Evolutionary conservation across 2,329 filamentous ascomycete genomes (phyloP).

Genomic region (Mycosphaerella arachidis): DNA sequence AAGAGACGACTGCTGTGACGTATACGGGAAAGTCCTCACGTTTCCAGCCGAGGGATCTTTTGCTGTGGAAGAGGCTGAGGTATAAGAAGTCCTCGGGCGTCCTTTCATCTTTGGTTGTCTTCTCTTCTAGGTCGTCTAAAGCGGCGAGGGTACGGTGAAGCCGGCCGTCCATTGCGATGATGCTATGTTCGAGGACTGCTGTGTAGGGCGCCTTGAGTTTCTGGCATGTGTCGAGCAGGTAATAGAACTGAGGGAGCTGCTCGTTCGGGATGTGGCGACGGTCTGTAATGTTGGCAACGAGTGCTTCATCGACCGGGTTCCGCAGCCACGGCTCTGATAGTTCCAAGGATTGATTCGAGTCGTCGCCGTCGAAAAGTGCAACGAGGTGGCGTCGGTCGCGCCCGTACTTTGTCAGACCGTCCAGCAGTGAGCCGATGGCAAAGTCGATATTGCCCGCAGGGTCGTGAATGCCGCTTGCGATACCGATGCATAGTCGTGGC

Average conservation of each 20-base stretch:
- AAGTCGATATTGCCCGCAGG: conserved; percentile 39
- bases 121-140: conserved; percentile 21
- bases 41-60: conserved; percentile 45
- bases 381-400: conserved; percentile 40
- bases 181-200: conserved; percentile 46
- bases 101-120: neutral
- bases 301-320: conserved; percentile 35
- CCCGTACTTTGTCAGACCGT: conserved; percentile 40
- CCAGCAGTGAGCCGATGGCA: conserved; percentile 43
- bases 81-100: conserved; percentile 34
- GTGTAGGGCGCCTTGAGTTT: conserved; percentile 38
- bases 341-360: neutral
- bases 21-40: conserved; percentile 39
- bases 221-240: conserved; percentile 40
- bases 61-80: conserved; percentile 46
- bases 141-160: conserved; percentile 39
- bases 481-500: conserved; percentile 39
- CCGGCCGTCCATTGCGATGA: conserved; percentile 46
- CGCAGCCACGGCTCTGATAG: conserved; percentile 37
- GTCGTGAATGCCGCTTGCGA: conserved; percentile 40
- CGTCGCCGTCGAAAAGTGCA: conserved; percentile 35
- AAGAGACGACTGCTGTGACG: conserved; percentile 33
- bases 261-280: neutral
- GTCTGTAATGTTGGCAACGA: neutral
- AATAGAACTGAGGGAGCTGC: conserved; percentile 11